These are phyloP conservation scores for Aspergillus novofumigatus DNA, from an alignment of 2,329 filamentous ascomycete species.

Conservation along the genomic window DNA sequence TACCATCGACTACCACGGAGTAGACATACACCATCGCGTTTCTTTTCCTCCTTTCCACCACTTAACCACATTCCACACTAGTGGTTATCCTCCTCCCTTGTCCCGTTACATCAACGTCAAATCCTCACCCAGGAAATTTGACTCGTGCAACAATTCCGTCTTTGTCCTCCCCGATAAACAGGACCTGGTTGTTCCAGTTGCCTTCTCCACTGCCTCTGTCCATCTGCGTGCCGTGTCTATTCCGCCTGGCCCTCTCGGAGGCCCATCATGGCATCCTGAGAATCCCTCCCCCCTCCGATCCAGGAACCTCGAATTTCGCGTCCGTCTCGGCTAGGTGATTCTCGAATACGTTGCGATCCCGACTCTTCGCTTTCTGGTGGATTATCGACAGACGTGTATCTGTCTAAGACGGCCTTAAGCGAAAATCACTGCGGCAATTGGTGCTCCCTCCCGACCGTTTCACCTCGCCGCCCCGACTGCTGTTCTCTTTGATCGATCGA, in stretches of 20 bases:
- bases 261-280: conserved; percentile 24
- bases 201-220: conserved; percentile 8
- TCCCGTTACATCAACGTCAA: neutral
- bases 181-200: conserved; percentile 15
- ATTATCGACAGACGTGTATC: neutral
- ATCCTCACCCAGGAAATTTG: neutral
- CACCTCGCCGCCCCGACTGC: neutral
- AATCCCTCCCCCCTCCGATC: conserved; percentile 2
- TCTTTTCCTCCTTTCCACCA: neutral
- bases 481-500: neutral
- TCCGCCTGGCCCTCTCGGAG: conserved; percentile 18
- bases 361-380: conserved; percentile 7
- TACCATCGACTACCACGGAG: neutral
- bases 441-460: neutral
- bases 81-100: neutral
- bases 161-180: conserved; percentile 10
- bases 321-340: conserved; percentile 9
- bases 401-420: neutral
- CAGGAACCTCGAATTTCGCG: conserved; percentile 12
- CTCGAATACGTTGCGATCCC: conserved; percentile 16
- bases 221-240: conserved; percentile 17
- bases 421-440: neutral
- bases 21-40: neutral
- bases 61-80: neutral
- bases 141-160: conserved; percentile 15